Evolutionary conservation across 495 filamentous ascomycete genomes (phyloP).

Genomic region (Penicillium paxilli): DNA sequence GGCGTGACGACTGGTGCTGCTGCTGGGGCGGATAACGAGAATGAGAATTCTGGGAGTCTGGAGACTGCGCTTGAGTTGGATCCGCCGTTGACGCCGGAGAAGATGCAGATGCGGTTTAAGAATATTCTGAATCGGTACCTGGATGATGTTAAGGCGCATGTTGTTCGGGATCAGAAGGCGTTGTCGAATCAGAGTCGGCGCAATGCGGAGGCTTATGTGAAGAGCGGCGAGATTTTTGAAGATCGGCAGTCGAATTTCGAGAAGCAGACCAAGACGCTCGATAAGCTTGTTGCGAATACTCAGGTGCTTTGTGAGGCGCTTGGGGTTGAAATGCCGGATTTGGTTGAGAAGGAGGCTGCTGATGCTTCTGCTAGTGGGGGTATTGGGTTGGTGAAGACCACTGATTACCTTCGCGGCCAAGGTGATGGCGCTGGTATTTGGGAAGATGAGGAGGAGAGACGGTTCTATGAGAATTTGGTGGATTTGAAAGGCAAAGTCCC

Average conservation of each 20-base stretch:
- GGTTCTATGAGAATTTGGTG: conserved; percentile 95
- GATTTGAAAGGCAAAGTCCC: conserved; percentile 96
- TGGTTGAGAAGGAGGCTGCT: conserved; percentile 76
- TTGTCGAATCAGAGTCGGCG: conserved; percentile 80
- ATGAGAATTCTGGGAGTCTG: conserved; percentile 44
- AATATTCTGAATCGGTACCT: conserved; percentile 89
- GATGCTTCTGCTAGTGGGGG: conserved; percentile 64
- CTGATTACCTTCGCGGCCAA: conserved; percentile 87
- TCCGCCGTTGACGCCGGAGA: conserved; percentile 68
- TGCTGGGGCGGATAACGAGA: conserved; percentile 50
- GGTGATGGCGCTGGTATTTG: conserved; percentile 95
- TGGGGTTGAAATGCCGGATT: conserved; percentile 90
- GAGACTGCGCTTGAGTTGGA: conserved; percentile 52
- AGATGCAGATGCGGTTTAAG: conserved; percentile 81
- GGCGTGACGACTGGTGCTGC: conserved; percentile 41
- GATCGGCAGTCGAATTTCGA: conserved; percentile 96
- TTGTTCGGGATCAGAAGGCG: conserved; percentile 85
- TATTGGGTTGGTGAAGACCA: conserved; percentile 91
- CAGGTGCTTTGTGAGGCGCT: conserved; percentile 87
- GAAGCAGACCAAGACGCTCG: conserved; percentile 85
- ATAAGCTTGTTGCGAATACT: conserved; percentile 86
- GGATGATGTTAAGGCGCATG: conserved; percentile 87
- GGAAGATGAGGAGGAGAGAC: conserved; percentile 97
- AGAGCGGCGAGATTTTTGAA: conserved; percentile 97
- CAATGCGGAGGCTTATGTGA: conserved; percentile 97